Conservation (phyloP, 2,329 filamentous ascomycete genomes). For the Ambrosiella xylebori region DNA sequence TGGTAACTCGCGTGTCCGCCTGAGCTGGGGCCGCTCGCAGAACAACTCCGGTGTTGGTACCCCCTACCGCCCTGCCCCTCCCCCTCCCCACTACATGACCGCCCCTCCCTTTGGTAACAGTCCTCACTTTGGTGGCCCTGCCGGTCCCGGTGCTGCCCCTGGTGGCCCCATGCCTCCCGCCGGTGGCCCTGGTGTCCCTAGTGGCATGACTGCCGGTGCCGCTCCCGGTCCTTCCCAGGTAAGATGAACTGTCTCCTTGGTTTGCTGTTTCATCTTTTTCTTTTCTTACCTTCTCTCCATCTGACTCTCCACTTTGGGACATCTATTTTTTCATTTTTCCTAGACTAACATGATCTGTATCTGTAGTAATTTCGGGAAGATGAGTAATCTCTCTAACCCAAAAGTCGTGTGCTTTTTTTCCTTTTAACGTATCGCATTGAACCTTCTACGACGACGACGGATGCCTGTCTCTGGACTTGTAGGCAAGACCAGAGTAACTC, state of each 20-base stretch:
- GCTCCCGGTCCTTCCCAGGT: slow-evolving; percentile 26
- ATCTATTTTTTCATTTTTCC: background rate
- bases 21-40: slow-evolving; percentile 95
- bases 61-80: slow-evolving; percentile 84
- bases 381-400: background rate
- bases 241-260: slow-evolving; percentile 13
- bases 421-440: slow-evolving; percentile 13
- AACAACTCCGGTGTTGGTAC: slow-evolving; percentile 98
- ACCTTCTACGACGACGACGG: slow-evolving; percentile 9
- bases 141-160: slow-evolving; percentile 23
- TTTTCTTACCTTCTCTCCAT: background rate
- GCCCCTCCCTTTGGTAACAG: slow-evolving; percentile 29
- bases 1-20: slow-evolving; percentile 90
- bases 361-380: background rate
- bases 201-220: slow-evolving; percentile 20
- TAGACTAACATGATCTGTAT: too few species aligned
- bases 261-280: slow-evolving; percentile 4
- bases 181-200: slow-evolving; percentile 21
- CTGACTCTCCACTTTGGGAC: background rate
- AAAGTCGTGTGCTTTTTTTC: slow-evolving; percentile 12
- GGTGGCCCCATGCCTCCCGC: slow-evolving; percentile 23
- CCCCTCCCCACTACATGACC: slow-evolving; percentile 37
- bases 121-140: slow-evolving; percentile 30
- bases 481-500: background rate
- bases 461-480: slow-evolving; percentile 6